Evolutionary conservation across 148 eudicot species (phyloP), one percentile per base, ranked within the genome.

Genomic region (Cornus florida): DNA sequence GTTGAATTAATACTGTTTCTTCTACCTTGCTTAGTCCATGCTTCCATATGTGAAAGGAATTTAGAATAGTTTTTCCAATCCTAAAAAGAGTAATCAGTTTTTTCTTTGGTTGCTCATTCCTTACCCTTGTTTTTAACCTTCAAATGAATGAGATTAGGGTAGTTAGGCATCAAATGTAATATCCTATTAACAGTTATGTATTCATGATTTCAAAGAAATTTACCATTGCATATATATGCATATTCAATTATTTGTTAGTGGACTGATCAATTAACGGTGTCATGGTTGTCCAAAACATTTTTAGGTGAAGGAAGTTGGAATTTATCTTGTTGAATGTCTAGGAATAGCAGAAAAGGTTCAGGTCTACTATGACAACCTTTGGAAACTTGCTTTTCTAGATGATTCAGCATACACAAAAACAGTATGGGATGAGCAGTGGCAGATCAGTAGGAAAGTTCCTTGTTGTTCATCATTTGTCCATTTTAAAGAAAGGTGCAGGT

Each of bases 401-500:
- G 90, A 81, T 77, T 84, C 94, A 66, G 84, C 81, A 73, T 83
- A 88, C 86, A 94, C 98, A 24, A 88, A 79, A 77, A 79, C 85
- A 74, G 80, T 81, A 16, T 88, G 86, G 90, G 98, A 94, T 87
- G 85, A 87, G 10, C 92, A 90, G 67, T 92, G 92, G 92, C 97
- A 91, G 75, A 73, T 89, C 71, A 83, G 68, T 74, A 87, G 98
- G 82, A 90, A 87, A 75, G 97, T 94, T 72, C 97, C 97, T 43
- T 94, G 98, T 79, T 94, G 97, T 97, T 94, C 98, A n/a, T 91
- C 90, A 83, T 94, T 94, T 80, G 73, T 92, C 75, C 79, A 81
- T 57, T 69, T 76, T 20, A 69, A 89, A 50, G 86, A 87, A 77
- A 85, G 97, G 81, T 94, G 98, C 92, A 86, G 87, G 98, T 94